These are phyloP conservation scores for Fusarium pininemorale DNA, from an alignment of 2,329 filamentous ascomycete species.

Conservation along the genomic window DNA sequence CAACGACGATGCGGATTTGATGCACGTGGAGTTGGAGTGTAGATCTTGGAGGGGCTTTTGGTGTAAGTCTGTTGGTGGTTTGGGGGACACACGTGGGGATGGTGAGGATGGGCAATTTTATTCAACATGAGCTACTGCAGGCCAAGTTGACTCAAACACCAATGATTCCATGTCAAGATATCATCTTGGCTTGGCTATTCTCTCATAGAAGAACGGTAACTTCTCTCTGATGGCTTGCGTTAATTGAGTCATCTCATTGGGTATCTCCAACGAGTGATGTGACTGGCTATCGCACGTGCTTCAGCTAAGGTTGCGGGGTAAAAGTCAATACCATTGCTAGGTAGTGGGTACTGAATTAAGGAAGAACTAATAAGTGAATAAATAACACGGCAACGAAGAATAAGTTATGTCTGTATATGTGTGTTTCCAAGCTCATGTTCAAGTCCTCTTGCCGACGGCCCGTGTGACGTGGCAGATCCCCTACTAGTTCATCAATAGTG, in stretches of 20 bases:
- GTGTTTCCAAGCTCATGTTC: no score
- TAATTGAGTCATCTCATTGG: neutral
- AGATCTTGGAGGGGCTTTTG: slow-evolving; percentile 11
- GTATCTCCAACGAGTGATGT: neutral
- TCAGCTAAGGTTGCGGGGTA: neutral
- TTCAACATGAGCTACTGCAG: neutral
- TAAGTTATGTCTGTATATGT: neutral
- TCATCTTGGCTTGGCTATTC: neutral
- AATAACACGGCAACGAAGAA: neutral
- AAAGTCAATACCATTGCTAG: neutral
- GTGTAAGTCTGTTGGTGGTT: neutral
- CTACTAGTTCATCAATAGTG: neutral
- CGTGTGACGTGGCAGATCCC: neutral
- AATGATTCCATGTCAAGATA: neutral
- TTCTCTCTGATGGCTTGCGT: neutral
- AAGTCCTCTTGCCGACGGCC: neutral
- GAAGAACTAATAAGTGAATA: neutral
- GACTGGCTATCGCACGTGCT: neutral
- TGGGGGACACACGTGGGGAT: slow-evolving; percentile 24
- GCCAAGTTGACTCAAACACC: neutral
- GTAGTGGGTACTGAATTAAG: neutral
- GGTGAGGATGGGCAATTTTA: neutral
- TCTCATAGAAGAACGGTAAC: fast-evolving
- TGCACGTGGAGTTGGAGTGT: slow-evolving; percentile 31
- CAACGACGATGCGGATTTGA: slow-evolving; percentile 17